Evolutionary conservation across 345 rosid species (phyloP).

Genomic region (Schrenkiella parvula): DNA sequence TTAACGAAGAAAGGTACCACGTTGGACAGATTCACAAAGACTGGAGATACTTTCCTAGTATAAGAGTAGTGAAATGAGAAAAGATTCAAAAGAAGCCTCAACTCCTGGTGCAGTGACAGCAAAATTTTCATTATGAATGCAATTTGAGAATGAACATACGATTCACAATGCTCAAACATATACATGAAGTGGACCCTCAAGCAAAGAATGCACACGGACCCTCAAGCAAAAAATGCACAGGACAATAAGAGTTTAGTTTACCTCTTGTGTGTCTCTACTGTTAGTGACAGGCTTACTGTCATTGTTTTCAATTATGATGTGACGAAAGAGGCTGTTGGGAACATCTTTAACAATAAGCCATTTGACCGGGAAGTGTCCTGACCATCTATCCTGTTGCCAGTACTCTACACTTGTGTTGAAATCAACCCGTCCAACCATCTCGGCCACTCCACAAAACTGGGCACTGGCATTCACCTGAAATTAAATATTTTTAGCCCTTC

Average conservation of each 20-base stretch:
- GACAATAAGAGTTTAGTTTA: conserved; percentile 17
- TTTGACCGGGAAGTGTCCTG: conserved; percentile 78
- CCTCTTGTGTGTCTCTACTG: conserved; percentile 95
- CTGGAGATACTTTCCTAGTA: neutral
- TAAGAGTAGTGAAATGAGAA: neutral
- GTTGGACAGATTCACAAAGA: neutral
- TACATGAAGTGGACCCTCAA: neutral
- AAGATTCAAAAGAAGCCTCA: neutral
- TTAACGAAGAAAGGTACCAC: neutral
- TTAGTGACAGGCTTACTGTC: conserved; percentile 89
- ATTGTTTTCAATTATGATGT: conserved; percentile 68
- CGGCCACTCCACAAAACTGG: conserved; percentile 84
- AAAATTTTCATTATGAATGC: neutral
- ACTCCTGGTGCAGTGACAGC: neutral
- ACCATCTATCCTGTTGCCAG: conserved; percentile 95
- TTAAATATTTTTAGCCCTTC: neutral
- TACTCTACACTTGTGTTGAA: conserved; percentile 71
- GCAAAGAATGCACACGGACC: neutral
- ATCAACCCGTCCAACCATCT: conserved; percentile 88
- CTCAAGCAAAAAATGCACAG: neutral
- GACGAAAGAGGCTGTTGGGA: conserved; percentile 79
- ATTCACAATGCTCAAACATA: neutral
- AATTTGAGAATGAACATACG: neutral
- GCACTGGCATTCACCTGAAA: conserved; percentile 84
- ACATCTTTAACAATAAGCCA: conserved; percentile 86